These are phyloP conservation scores for Catunica adiposa DNA, from an alignment of 2,329 filamentous ascomycete genomes.

Conservation along the genomic window DNA sequence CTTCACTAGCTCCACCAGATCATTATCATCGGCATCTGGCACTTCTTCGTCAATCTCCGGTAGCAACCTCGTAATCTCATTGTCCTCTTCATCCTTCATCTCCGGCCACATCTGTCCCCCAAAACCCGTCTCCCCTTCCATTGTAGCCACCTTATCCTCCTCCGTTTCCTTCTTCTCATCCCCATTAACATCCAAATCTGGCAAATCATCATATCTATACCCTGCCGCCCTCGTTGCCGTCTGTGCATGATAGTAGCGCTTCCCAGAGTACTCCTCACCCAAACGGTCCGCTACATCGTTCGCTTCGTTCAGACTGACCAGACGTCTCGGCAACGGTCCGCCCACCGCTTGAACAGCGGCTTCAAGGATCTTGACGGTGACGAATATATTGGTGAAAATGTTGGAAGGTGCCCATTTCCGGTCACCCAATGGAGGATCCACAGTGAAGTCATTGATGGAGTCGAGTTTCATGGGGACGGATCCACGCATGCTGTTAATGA, in stretches of 20 bases:
- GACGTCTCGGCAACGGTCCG: conserved; percentile 25
- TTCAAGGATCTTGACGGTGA: background rate
- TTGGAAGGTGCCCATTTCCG: background rate
- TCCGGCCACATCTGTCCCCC: no score
- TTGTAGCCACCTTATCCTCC: background rate
- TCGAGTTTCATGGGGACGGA: background rate
- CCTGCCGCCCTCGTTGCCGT: background rate
- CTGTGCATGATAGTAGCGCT: conserved; percentile 21
- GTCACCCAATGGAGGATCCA: background rate
- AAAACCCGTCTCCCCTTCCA: background rate
- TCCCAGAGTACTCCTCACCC: conserved; percentile 30
- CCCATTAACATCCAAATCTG: background rate
- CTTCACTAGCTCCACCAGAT: no score
- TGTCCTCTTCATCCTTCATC: no score
- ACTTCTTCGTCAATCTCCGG: no score
- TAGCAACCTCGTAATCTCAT: no score
- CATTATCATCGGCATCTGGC: no score
- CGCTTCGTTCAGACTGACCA: conserved; percentile 39
- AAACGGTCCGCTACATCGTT: conserved; percentile 42
- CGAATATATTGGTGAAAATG: background rate
- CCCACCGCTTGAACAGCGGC: conserved; percentile 6
- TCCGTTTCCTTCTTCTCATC: background rate
- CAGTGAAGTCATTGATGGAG: background rate
- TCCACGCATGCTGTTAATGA: background rate
- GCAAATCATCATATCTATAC: background rate